Percentiles rank a stretch among this genome's conserved stretches.
Evolutionary conservation across 768 basidiomycete species (phyloP).

Genomic region (Amanita jacksonii): DNA sequence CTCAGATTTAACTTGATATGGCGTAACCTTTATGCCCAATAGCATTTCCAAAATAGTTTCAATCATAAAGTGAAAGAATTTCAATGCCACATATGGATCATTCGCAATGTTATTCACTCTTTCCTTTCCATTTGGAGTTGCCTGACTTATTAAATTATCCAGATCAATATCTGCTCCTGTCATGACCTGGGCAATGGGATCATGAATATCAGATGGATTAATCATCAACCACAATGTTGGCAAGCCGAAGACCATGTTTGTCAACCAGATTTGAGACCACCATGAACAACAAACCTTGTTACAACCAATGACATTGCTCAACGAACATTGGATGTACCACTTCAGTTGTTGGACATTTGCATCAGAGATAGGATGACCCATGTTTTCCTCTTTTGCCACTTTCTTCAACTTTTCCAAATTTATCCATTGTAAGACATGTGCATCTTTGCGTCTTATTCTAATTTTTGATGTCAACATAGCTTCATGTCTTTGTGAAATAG

Average conservation of each 20-base stretch:
- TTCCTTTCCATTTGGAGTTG: not conserved
- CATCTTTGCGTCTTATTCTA: constrained; percentile 19
- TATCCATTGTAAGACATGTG: constrained; percentile 12
- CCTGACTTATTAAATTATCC: not conserved
- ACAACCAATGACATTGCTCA: constrained; percentile 13
- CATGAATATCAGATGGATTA: constrained; percentile 4
- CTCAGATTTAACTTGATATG: constrained; percentile 12
- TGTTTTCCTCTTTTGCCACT: constrained; percentile 19
- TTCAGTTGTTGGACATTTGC: not conserved
- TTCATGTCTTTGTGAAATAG: constrained; percentile 20
- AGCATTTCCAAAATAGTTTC: not conserved
- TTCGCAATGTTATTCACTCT: not conserved
- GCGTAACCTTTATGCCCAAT: constrained; percentile 3
- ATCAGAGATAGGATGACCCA: not conserved
- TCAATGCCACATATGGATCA: not conserved
- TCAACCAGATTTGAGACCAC: constrained; percentile 3
- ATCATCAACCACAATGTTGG: not conserved
- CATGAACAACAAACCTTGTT: not conserved
- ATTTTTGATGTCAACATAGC: constrained; percentile 20
- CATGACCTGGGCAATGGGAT: constrained; percentile 4
- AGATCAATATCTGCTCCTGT: constrained; percentile 2
- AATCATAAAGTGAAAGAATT: constrained; percentile 4
- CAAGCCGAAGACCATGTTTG: not conserved
- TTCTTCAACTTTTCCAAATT: constrained; percentile 16
- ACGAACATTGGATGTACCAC: constrained; percentile 8